Base-by-base conservation (phyloP, 2,329 filamentous ascomycete genomes). In the Phaeoacremonium minimum region DNA sequence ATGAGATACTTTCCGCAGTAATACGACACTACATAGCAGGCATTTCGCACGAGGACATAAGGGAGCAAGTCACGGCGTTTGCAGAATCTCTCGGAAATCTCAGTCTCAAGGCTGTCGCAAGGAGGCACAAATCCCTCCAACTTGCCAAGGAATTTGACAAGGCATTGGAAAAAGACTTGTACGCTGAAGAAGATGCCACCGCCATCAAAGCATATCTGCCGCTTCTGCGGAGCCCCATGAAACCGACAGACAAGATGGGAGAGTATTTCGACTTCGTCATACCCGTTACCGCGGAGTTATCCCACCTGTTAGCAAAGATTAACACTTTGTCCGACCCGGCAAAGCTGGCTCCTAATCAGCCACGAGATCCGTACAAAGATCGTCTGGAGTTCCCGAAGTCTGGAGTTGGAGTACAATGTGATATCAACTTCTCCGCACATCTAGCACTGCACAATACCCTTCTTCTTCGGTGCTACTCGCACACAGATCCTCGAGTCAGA, bases 391-490 rank as follows among this genome's bases (percentile, higher is more conserved):
- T 91, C 40, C 85, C 86, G 6, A 87, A 87, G 51, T 67, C 69
- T 7, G 83, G 82, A 4, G 76, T 84, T 18, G 88, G 88, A n/a
- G 85, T 91, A 12, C 86, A 90, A 55, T 93, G 87, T 55, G 88
- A 95, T 54, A 87, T 96, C 68, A 95, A 95, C 58, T 95, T 95
- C 55, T 85, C 85, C 2, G 89, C 89, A 14, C 80, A 86, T 30
- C 75, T 95, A 4, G 88, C 83, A 2, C 69, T 95, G 4, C 84
- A 93, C 46, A 95, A 95, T 57, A 94, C 89, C 0, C 66, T 78
- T 20, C 76, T 96, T 28, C 73, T 96, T 18, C 80, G 85, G 28
- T 91, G 87, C 57, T 96, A 96, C 61, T 83, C 85, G 3, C 75
- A 78, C 37, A 86, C 84, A 15, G 90, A 96, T 53, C 64, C 76